Base-by-base conservation (phyloP, 1,284 basidiomycete genomes). In the Apiotrichum gracile region DNA sequence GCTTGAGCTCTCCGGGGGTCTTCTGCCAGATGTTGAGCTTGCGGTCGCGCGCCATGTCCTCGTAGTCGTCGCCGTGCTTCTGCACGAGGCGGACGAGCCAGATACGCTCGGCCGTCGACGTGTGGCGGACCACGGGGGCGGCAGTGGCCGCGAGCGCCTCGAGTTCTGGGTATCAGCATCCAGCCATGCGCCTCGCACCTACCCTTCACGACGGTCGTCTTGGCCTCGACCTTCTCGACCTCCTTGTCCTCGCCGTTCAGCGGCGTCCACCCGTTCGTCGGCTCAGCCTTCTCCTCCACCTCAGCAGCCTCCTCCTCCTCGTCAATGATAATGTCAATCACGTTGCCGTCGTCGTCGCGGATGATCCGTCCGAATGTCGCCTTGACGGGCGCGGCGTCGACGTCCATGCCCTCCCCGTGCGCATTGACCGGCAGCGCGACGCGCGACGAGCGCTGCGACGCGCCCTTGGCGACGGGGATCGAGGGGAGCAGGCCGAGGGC, bases 21-120 rank as follows among this genome's bases (percentile, higher is more conserved):
- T 86, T 84, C 76, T 97, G 94, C 75, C 85, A 85, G 22, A 82
- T 76, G 69, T 98, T 97, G 57, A 87, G 73, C 72, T 80, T 85
- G 60, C 83, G 76, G 76, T 97, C 93, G 60, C 79, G 79, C 12
- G 85, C 83, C 91, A 96, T 96, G 37, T 75, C 78, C 25, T 83
- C 81, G 19, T 85, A 76, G 74, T 97, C 86, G 35, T 79, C 76
- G 0, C 85, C 87, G 75, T 97, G 79, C 70, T 82, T 85, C 37
- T 74, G 69, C 12, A 91, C 82, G 31, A 97, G 79, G 35, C 80
- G 76, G 46, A 74, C 72, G 35, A 98, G 79, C 78, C 86, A 90
- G 37, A 75, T 76, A 40, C 77, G 69, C 75, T 97, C 91, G 4
- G 85, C 84, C 12, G 70, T 66, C 16, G 89, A 91, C 25, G 85